Base-by-base conservation (phyloP, 139 green algal species). In the Chlamydomonas applanata region DNA sequence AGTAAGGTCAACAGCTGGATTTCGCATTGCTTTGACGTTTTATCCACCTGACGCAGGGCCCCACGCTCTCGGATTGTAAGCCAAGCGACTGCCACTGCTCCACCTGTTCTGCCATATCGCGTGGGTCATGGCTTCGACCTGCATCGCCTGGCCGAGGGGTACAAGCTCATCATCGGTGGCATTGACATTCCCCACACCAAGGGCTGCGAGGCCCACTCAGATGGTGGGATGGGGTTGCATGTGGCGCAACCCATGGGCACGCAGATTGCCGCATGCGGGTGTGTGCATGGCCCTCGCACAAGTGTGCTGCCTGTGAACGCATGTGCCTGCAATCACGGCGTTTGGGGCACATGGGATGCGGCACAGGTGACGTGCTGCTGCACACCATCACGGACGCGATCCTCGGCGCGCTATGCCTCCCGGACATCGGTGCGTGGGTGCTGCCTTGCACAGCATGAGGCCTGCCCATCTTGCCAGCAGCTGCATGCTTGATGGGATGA, bases 381-480 rank as follows among this genome's bases (percentile, higher is more conserved):
- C 96, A 99, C 86, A 96, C 92, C 52, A 80, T 98, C 0, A 94
- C 93, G 27, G 96, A 99, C 79, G 93, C 96, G 35, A 93, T 99
- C 56, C 85, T 99, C 5, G 96, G 96, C 7, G 96, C 94, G 0
- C 88, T 99, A 14, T 91, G 86, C 59, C 83, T 98, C 33, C 96
- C 96, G 53, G 96, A 99, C 81, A 99, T 99, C 64, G 96, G 93
- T 89, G 87, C 40, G 40, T 49, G 40, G 40, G 40, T n/a, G n/a
- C n/a, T n/a, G n/a, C n/a, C n/a, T n/a, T n/a, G n/a, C n/a, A n/a
- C n/a, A n/a, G n/a, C n/a, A n/a, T n/a, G n/a, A n/a, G n/a, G n/a
- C n/a, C n/a, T n/a, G n/a, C n/a, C n/a, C n/a, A n/a, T n/a, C n/a
- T n/a, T n/a, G n/a, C n/a, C n/a, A n/a, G n/a, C n/a, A n/a, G n/a